These are phyloP conservation scores for Microbotryum scabiosae DNA, from an alignment of 1,284 basidiomycete genomes.

Conservation along the genomic window DNA sequence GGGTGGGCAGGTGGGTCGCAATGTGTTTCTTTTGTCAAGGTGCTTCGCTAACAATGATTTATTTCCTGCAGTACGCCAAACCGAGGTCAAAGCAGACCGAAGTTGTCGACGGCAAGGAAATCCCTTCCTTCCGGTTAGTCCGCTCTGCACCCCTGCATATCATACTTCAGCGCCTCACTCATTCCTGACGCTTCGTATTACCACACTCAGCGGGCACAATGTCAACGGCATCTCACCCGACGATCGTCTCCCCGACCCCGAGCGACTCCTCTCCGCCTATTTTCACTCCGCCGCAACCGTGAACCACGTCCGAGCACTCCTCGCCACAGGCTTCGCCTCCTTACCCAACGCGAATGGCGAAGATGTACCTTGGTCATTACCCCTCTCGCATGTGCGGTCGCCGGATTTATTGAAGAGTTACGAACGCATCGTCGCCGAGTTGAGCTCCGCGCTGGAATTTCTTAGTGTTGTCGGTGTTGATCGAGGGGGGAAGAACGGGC, in stretches of 20 bases:
- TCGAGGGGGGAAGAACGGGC: slow-evolving; percentile 52
- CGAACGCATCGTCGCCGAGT: slow-evolving; percentile 68
- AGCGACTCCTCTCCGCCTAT: slow-evolving; percentile 77
- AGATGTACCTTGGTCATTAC: slow-evolving; percentile 86
- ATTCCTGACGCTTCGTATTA: background rate
- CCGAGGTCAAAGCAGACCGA: slow-evolving; percentile 83
- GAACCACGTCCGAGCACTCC: slow-evolving; percentile 80
- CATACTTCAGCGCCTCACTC: background rate
- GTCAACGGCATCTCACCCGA: slow-evolving; percentile 69
- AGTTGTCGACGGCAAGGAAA: slow-evolving; percentile 44
- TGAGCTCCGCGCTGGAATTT: slow-evolving; percentile 89
- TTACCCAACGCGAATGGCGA: slow-evolving; percentile 41
- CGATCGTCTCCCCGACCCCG: slow-evolving; percentile 78
- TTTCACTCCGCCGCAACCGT: slow-evolving; percentile 91
- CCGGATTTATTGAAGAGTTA: slow-evolving; percentile 70
- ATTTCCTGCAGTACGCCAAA: slow-evolving; percentile 72
- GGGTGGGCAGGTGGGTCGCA: slow-evolving; percentile 51
- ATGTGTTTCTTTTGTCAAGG: slow-evolving; percentile 33
- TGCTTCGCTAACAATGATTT: slow-evolving; percentile 20
- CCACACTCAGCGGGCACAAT: slow-evolving; percentile 70
- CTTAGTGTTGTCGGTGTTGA: slow-evolving; percentile 71
- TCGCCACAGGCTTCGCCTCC: slow-evolving; percentile 84
- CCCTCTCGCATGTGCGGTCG: slow-evolving; percentile 80
- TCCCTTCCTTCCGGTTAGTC: slow-evolving; percentile 65
- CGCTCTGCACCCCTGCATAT: slow-evolving; percentile 12